Conservation (phyloP, 192 early-diverging fungal genomes). For the Rhizophagus sp. region DNA sequence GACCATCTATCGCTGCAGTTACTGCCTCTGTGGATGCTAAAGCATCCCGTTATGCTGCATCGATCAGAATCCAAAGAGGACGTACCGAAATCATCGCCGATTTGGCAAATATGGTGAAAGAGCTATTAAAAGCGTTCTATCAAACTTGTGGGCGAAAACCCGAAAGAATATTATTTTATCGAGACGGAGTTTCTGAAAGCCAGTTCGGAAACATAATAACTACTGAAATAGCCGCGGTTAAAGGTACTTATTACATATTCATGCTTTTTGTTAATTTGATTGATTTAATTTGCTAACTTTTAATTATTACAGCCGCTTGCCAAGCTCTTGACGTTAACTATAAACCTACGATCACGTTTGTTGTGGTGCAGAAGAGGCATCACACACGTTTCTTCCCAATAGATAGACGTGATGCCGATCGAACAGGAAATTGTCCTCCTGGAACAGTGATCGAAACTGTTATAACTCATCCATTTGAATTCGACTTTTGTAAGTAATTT, state of each 20-base stretch:
- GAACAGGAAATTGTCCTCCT: constrained; percentile 79
- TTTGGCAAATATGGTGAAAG: constrained; percentile 64
- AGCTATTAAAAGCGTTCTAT: constrained; percentile 70
- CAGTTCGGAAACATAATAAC: constrained; percentile 69
- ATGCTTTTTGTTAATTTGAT: too few relatives aligned
- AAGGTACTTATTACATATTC: too few relatives aligned
- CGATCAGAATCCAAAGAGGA: constrained; percentile 65
- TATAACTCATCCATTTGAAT: constrained; percentile 77
- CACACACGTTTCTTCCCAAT: constrained; percentile 86
- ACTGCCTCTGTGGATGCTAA: constrained; percentile 52
- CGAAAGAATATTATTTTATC: constrained; percentile 79
- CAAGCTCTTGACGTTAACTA: constrained; percentile 66
- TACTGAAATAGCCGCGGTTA: too few relatives aligned
- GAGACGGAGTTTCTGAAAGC: constrained; percentile 91
- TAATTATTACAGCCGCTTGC: constrained; percentile 59
- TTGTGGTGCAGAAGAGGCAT: constrained; percentile 91
- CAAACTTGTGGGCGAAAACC: constrained; percentile 69
- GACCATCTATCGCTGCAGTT: too few relatives aligned
- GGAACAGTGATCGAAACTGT: constrained; percentile 78
- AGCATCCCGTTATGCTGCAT: constrained; percentile 63
- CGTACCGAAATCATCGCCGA: constrained; percentile 73
- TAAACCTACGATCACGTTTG: constrained; percentile 78
- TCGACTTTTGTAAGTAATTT: constrained; percentile 74
- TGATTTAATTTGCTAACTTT: background rate
- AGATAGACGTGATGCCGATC: constrained; percentile 60